These are phyloP conservation scores for Cylindrodendrum hubeiense DNA, from an alignment of 2,329 filamentous ascomycete genomes.

Conservation along the genomic window DNA sequence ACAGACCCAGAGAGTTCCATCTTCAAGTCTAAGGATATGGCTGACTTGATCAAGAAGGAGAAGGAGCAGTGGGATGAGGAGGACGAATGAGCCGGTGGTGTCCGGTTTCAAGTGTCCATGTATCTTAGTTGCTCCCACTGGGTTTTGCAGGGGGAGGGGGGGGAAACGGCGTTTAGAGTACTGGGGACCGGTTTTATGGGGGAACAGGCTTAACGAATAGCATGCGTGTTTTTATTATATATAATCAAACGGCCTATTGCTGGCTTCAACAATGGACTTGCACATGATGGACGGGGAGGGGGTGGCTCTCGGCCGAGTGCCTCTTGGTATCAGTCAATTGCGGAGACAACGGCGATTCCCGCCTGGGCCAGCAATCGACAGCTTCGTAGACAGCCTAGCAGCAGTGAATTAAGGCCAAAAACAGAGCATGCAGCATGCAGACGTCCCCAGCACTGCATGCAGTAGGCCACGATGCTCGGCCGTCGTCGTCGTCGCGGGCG, in stretches of 20 bases:
- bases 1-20: constrained; percentile 76
- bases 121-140: constrained; percentile 19
- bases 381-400: too few relatives aligned
- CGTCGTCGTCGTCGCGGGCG: not conserved
- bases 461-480: not conserved
- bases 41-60: constrained; percentile 78
- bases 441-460: not conserved
- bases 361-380: too few relatives aligned
- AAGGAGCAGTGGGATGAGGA: constrained; percentile 87
- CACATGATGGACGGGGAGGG: not conserved
- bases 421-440: not conserved
- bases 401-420: not conserved
- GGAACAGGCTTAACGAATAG: constrained; percentile 23
- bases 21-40: constrained; percentile 81
- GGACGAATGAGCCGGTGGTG: constrained; percentile 60
- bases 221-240: constrained; percentile 20
- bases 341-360: too few relatives aligned
- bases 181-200: constrained; percentile 24
- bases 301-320: not conserved
- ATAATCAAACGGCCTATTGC: not conserved
- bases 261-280: not conserved
- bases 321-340: not conserved
- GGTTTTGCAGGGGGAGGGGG: constrained; percentile 19
- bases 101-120: constrained; percentile 21
- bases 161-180: constrained; percentile 34